Evolutionary conservation across 768 basidiomycete species (phyloP).

Genomic region (Pleurotus ostreatus): DNA sequence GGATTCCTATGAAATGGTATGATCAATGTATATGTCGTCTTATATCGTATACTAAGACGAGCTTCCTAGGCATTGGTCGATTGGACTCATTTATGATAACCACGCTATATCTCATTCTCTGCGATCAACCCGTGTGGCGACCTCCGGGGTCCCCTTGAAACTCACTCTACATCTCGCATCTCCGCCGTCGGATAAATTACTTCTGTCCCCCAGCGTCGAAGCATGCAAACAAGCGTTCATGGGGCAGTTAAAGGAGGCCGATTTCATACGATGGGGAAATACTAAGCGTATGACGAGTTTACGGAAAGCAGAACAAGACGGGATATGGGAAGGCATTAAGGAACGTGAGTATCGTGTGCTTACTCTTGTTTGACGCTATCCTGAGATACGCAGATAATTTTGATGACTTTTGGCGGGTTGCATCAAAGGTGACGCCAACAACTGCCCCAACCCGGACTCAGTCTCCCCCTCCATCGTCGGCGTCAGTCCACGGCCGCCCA

Average conservation of each 20-base stretch:
- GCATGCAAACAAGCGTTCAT: constrained; percentile 92
- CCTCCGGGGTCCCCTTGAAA: constrained; percentile 55
- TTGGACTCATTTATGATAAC: constrained; percentile 91
- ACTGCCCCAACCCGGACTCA: constrained; percentile 57
- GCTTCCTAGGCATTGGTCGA: constrained; percentile 90
- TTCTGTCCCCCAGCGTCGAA: constrained; percentile 76
- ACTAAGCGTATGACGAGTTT: constrained; percentile 91
- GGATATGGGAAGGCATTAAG: constrained; percentile 94
- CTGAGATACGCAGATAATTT: constrained; percentile 71
- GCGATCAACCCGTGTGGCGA: constrained; percentile 40
- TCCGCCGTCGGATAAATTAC: constrained; percentile 82
- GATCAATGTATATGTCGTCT: constrained; percentile 19
- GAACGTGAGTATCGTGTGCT: constrained; percentile 61
- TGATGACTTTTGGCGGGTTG: constrained; percentile 92
- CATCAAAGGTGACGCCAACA: constrained; percentile 87
- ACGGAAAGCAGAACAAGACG: constrained; percentile 89
- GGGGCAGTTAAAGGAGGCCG: constrained; percentile 94
- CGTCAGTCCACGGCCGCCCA: constrained; percentile 59
- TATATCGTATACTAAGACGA: constrained; percentile 1
- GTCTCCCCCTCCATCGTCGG: constrained; percentile 51
- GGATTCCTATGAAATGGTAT: constrained; percentile 83
- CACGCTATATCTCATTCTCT: constrained; percentile 63
- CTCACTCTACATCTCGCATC: constrained; percentile 84
- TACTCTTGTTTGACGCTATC: constrained; percentile 1
- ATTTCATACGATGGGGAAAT: constrained; percentile 96